A percentile compares a stretch with the other conserved stretches of the same genome.
Evolutionary conservation across 192 early-diverging fungal genomes (phyloP).

Genomic region (Umbelopsis ramanniana): DNA sequence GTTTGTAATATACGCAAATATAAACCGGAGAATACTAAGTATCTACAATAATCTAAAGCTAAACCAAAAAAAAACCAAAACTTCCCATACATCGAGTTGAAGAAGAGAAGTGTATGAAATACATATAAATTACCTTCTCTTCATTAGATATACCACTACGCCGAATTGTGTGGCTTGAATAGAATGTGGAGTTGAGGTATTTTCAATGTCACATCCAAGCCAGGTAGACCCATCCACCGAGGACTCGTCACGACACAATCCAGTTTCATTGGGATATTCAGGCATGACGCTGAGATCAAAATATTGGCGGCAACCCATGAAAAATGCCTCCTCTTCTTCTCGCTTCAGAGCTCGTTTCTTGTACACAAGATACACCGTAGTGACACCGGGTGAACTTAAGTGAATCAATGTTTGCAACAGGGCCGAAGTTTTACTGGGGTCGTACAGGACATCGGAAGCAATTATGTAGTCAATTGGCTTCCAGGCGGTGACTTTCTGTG

Average conservation of each 20-base stretch:
- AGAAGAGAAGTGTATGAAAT: too few species aligned
- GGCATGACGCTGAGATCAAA: conserved; percentile 34
- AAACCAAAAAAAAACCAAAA: too few species aligned
- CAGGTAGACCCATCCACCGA: conserved; percentile 2
- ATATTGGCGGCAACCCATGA: conserved; percentile 22
- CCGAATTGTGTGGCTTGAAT: too few species aligned
- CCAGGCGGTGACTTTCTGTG: not conserved
- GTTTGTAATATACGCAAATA: too few species aligned
- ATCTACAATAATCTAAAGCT: too few species aligned
- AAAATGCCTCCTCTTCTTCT: conserved; percentile 40
- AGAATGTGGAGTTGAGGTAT: not conserved
- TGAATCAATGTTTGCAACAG: conserved; percentile 44
- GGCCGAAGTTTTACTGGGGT: conserved; percentile 33
- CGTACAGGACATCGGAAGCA: conserved; percentile 58
- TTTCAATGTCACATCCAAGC: not conserved
- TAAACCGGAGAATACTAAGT: too few species aligned
- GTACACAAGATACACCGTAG: conserved; percentile 50
- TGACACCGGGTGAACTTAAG: conserved; percentile 34
- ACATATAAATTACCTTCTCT: not conserved
- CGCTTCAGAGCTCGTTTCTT: conserved; percentile 42
- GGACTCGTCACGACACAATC: not conserved
- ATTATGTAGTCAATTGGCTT: conserved; percentile 43
- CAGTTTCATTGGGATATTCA: not conserved
- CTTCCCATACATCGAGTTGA: too few species aligned
- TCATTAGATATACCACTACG: not conserved